Evolutionary conservation across 768 basidiomycete species (phyloP), one percentile per base, ranked within the genome.

Genomic region (Amanita phalloides): DNA sequence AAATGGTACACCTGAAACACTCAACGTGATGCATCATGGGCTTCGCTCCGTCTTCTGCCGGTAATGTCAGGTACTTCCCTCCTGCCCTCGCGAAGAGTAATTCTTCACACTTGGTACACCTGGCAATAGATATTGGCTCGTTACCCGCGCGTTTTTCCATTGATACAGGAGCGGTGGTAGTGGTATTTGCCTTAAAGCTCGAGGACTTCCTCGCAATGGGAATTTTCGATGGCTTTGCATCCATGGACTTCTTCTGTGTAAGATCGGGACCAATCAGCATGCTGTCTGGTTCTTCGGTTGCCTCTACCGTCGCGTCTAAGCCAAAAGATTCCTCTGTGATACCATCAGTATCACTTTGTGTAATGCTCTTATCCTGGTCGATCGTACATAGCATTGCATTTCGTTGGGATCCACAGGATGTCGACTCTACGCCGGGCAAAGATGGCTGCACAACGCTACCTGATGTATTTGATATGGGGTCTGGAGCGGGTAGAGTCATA

Each of bases 1-100:
- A 92, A 20, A 84, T 68, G 20, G 64, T 69, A 59, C 89, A 92
- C 48, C 74, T 78, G 65, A 92, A 90, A 62, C 89, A 92, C 39
- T 79, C 75, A 3, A 77, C 71, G 57, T 92, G 89, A 58, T 86
- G 91, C 20, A 74, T 72, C 62, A 75, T 74, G n/a, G 79, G 73
- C 21, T 68, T 66, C 14, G 69, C 70, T 28, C 67, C 72, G 41
- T 68, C 66, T 32, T 70, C 67, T 52, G 75, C 77, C 6, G 87
- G 85, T 26, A 89, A 77, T 2, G 84, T 85, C 30, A 90, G 78
- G 63, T 82, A 90, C 53, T 76, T 77, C 38, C 84, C 81, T 5
- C 76, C 78, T 51, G 76, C 75, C 25, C 69, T 71, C 3, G 73
- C 65, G 39, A 86, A 84, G 46, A 90, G 70, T 4, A 73, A 69